Evolutionary conservation across 345 rosid genomes (phyloP).

Genomic region (Erodium maritimum): DNA sequence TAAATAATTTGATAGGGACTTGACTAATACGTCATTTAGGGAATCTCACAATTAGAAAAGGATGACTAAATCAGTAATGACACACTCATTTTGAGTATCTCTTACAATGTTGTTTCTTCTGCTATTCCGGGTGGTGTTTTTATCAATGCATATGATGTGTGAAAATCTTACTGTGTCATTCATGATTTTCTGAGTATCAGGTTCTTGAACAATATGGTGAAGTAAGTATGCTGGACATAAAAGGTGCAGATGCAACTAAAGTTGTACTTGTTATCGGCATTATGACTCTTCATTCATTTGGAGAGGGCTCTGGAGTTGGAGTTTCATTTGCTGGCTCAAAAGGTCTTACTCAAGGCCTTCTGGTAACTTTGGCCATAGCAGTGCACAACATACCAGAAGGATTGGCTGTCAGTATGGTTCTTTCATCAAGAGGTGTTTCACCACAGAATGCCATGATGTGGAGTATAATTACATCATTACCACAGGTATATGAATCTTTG

Average conservation of each 20-base stretch:
- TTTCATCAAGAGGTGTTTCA: slow-evolving; percentile 96
- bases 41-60: too few relatives aligned
- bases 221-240: slow-evolving; percentile 95
- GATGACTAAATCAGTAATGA: too few relatives aligned
- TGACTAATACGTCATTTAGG: too few relatives aligned
- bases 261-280: slow-evolving; percentile 94
- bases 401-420: slow-evolving; percentile 97
- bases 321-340: slow-evolving; percentile 99
- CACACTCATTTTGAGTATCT: neutral
- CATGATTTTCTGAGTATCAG: slow-evolving; percentile 28
- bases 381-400: slow-evolving; percentile 99
- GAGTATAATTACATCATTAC: slow-evolving; percentile 96
- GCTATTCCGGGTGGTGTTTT: neutral
- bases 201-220: slow-evolving; percentile 92
- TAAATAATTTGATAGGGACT: too few relatives aligned
- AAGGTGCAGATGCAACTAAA: slow-evolving; percentile 92
- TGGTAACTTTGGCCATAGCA: slow-evolving; percentile 94
- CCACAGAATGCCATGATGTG: slow-evolving; percentile 99
- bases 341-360: slow-evolving; percentile 92
- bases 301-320: slow-evolving; percentile 99
- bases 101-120: neutral
- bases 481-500: slow-evolving; percentile 47
- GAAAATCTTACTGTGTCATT: neutral
- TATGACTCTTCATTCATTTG: slow-evolving; percentile 99
- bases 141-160: neutral